Conservation (phyloP, 2,329 filamentous ascomycete species). For the Paraphaeosphaeria sporulosa region DNA sequence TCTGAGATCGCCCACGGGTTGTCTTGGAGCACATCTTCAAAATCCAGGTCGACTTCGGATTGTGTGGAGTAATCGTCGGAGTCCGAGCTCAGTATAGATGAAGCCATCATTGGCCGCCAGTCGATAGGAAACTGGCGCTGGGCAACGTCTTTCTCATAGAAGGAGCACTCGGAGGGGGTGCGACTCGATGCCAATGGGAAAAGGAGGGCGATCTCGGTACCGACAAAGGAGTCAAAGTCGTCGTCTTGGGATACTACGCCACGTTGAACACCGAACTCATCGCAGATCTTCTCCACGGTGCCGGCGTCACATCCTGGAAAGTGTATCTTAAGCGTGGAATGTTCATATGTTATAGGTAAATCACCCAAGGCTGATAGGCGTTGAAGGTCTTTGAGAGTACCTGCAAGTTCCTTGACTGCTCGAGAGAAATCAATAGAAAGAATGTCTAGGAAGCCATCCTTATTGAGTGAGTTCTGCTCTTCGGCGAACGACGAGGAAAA, state of each 20-base stretch:
- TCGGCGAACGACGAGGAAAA: slow-evolving; percentile 53
- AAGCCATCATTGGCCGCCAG: slow-evolving; percentile 66
- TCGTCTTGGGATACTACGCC: slow-evolving; percentile 82
- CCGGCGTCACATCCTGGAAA: slow-evolving; percentile 90
- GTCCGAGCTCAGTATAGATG: slow-evolving; percentile 42
- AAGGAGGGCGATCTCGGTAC: slow-evolving; percentile 75
- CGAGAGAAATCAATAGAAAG: slow-evolving; percentile 89
- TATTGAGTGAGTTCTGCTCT: slow-evolving; percentile 71
- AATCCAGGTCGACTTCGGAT: slow-evolving; percentile 50
- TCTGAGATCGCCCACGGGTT: slow-evolving; percentile 63
- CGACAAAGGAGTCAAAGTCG: slow-evolving; percentile 73
- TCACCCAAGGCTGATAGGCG: slow-evolving; percentile 80
- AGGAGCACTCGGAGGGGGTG: slow-evolving; percentile 55
- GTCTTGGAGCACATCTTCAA: slow-evolving; percentile 50
- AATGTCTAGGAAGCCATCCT: slow-evolving; percentile 82
- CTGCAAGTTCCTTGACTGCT: slow-evolving; percentile 81
- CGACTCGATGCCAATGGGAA: slow-evolving; percentile 84
- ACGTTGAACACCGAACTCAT: slow-evolving; percentile 83
- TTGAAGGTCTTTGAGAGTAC: slow-evolving; percentile 81
- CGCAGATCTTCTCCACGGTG: slow-evolving; percentile 82
- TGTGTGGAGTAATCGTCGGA: slow-evolving; percentile 49
- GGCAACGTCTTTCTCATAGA: slow-evolving; percentile 53
- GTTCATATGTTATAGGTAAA: slow-evolving; percentile 78
- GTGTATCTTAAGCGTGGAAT: slow-evolving; percentile 75
- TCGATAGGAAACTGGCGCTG: slow-evolving; percentile 53